These are phyloP conservation scores for Rhodomyrtus tomentosa DNA, from an alignment of 345 rosid species.

Conservation along the genomic window DNA sequence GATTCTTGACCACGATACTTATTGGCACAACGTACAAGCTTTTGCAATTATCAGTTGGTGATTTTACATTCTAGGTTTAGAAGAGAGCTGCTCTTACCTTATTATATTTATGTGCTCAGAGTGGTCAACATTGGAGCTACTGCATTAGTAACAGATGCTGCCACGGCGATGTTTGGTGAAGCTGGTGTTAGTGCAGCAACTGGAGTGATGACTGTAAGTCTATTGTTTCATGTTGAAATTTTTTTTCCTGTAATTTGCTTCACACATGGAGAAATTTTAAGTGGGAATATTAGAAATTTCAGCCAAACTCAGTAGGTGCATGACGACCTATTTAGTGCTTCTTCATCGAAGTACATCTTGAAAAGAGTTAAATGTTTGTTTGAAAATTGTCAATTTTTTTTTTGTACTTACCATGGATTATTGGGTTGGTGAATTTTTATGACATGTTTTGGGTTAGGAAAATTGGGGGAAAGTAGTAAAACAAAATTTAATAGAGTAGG, in stretches of 20 bases:
- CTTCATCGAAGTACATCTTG: background rate
- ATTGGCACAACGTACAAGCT: conserved; percentile 89
- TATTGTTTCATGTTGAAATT: background rate
- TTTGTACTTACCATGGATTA: background rate
- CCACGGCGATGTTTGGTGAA: conserved; percentile 97
- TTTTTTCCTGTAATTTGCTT: background rate
- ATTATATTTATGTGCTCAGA: conserved; percentile 30
- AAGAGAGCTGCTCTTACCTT: background rate
- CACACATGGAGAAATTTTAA: background rate
- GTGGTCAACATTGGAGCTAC: conserved; percentile 99
- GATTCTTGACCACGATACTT: conserved; percentile 95
- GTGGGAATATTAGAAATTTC: background rate
- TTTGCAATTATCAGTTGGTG: conserved; percentile 5
- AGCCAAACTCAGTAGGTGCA: background rate
- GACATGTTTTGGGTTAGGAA: background rate
- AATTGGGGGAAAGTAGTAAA: too few relatives aligned
- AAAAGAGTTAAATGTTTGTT: background rate
- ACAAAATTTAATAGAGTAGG: too few relatives aligned
- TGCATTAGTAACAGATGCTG: conserved; percentile 96
- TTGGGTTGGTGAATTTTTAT: background rate
- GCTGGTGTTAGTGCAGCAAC: conserved; percentile 99
- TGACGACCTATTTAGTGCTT: background rate
- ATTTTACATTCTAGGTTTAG: background rate
- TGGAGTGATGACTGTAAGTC: conserved; percentile 93
- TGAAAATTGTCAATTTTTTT: background rate